Conservation (phyloP, 2,329 filamentous ascomycete species). For the Xylaria sp. region DNA sequence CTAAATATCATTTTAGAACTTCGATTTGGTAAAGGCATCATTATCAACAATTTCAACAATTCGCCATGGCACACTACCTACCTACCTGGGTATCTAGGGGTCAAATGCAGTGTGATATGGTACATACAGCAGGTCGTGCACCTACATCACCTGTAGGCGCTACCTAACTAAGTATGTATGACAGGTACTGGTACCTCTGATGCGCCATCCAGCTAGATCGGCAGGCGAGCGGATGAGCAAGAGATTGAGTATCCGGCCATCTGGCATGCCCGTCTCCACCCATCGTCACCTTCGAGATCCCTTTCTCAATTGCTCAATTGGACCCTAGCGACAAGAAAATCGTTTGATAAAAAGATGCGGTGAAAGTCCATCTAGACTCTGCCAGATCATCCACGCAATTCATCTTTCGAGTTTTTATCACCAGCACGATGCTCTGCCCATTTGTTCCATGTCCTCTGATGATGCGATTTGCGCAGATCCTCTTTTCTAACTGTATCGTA, state of each 20-base stretch:
- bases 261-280: conserved; percentile 17
- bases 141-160: background rate
- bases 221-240: background rate
- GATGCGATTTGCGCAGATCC: conserved; percentile 20
- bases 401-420: background rate
- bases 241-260: conserved; percentile 19
- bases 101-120: no score
- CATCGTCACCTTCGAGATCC: background rate
- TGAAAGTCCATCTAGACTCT: background rate
- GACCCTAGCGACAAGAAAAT: background rate
- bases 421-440: conserved; percentile 25
- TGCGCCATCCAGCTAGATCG: background rate
- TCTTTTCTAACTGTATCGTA: conserved; percentile 4
- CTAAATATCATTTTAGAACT: no score
- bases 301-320: no score
- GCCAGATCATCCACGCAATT: no score
- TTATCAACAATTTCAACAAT: no score
- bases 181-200: background rate
- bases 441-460: background rate
- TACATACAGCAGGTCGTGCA: background rate
- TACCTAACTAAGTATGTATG: no score
- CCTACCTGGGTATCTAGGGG: background rate
- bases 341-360: conserved; percentile 1
- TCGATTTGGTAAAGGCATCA: no score
- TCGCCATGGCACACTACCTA: background rate